Percentiles rank a stretch among this genome's conserved stretches.
phyloP scores from a whole-genome alignment of 78 protist genomes.

The Creolimax fragrantissima region DNA sequence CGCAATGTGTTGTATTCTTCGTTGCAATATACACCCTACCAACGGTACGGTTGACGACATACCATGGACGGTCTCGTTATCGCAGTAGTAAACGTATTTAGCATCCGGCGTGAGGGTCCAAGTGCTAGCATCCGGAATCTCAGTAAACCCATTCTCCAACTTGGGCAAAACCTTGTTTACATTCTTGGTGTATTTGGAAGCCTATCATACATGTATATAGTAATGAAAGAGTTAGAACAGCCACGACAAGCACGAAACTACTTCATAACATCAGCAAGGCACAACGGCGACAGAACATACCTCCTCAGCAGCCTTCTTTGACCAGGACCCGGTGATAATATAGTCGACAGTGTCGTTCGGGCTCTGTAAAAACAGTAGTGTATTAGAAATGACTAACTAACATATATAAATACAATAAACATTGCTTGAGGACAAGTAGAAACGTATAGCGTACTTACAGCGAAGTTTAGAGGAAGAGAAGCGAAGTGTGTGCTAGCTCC shows the following conservation, averaged over 20 bases:
- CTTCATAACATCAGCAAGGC: no score
- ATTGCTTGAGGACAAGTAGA: no score
- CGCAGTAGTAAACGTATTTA: constrained; percentile 78
- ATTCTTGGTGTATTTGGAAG: constrained; percentile 37
- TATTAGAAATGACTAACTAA: no score
- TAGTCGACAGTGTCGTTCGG: constrained; percentile 56
- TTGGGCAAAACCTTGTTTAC: constrained; percentile 53
- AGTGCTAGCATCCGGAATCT: constrained; percentile 13
- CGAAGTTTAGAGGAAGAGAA: constrained; percentile 80
- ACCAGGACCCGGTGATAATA: constrained; percentile 91
- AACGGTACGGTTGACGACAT: background rate
- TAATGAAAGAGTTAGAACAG: background rate
- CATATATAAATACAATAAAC: no score
- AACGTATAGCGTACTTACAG: background rate
- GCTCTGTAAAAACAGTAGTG: constrained; percentile 2
- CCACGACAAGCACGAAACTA: background rate
- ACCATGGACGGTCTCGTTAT: constrained; percentile 91
- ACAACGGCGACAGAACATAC: no score
- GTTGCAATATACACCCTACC: no score
- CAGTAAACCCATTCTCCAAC: background rate
- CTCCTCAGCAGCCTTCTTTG: constrained; percentile 74
- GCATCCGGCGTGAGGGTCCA: constrained; percentile 60
- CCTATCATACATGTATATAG: background rate
- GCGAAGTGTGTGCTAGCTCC: constrained; percentile 88
- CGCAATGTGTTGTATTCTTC: constrained; percentile 58